Base-by-base conservation (phyloP, 345 rosid species). In the Bretschneidera sinensis region DNA sequence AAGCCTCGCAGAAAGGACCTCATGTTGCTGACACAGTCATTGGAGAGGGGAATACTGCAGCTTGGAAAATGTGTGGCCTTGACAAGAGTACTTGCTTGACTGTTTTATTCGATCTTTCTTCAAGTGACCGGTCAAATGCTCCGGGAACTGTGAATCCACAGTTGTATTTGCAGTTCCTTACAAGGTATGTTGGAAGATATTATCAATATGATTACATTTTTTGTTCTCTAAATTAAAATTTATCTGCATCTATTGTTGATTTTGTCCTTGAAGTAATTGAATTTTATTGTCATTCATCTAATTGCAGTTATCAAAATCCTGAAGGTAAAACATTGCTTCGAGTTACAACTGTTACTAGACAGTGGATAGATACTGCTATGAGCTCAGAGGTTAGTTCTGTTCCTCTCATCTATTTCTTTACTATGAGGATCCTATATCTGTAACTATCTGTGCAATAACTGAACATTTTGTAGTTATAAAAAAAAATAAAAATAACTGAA, bases 21-120 rank as follows among this genome's bases (percentile, higher is more conserved):
- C 73, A 71, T 64, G 91, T 83, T 54, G 83, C 97, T 25, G 99
- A 94, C 70, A 85, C 92, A 23, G 86, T 79, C 55, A 67, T 85
- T 22, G 99, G 99, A 60, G 96, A 94, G 79, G 99, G 99, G 48
- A 89, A 83, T 74, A 90, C 96, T 57, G 74, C 68, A 22, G 83
- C 86, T 19, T 94, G 99, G 99, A 94, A 91, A 76, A 80, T 92
- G 87, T 90, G 99, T 76, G 96, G 99, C 74, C 89, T 94, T 63
- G 95, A 88, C 78, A 88, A 76, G 68, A 90, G 97, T 77, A 88
- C 96, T 71, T 94, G 96, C 76, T 79, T 90, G 70, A 90, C 99
- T 0, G 92, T 90, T 51, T 83, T 87, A 60, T 94, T 94, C 81
- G 99, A 94, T 86, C 82, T 94, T 71, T 83, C 99, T 25, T 79